Evolutionary conservation across 1,284 basidiomycete species (phyloP).

Genomic region (Moniliella sp.): DNA sequence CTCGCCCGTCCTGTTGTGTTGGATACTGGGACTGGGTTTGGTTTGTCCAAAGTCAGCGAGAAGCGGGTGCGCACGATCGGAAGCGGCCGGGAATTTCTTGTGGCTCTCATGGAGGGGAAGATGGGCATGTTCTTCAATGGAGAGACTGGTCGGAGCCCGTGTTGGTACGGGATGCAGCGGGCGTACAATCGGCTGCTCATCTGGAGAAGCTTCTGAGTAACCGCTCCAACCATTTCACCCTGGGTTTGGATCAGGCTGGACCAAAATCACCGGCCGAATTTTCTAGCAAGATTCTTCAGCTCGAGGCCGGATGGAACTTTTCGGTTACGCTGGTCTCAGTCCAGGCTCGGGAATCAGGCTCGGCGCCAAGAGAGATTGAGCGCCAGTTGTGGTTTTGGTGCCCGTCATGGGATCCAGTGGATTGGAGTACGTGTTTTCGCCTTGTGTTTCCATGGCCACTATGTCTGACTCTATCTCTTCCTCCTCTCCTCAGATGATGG

Average conservation of each 20-base stretch:
- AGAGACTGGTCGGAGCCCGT: too few species aligned
- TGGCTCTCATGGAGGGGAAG: too few species aligned
- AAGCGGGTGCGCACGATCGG: background rate
- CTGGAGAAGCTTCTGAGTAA: too few species aligned
- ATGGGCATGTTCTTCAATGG: too few species aligned
- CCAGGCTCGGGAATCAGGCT: slow-evolving; percentile 4
- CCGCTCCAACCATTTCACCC: too few species aligned
- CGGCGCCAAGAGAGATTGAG: slow-evolving; percentile 3
- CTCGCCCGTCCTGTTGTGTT: slow-evolving; percentile 8
- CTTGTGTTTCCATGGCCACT: background rate
- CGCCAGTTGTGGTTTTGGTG: too few species aligned
- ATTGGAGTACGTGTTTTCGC: background rate
- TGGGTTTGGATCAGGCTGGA: too few species aligned
- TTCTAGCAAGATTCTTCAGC: slow-evolving; percentile 5
- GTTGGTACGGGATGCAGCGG: too few species aligned
- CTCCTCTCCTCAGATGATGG: background rate
- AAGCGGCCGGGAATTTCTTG: slow-evolving; percentile 43
- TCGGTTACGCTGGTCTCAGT: slow-evolving; percentile 4
- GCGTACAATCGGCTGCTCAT: too few species aligned
- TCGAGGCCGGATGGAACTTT: slow-evolving; percentile 18
- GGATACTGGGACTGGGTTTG: background rate
- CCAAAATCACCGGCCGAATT: too few species aligned
- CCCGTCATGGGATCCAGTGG: background rate
- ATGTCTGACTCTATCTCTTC: background rate
- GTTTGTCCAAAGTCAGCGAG: background rate